phyloP scores from a whole-genome alignment of 768 basidiomycete genomes.

The Myochromella boudieri region DNA sequence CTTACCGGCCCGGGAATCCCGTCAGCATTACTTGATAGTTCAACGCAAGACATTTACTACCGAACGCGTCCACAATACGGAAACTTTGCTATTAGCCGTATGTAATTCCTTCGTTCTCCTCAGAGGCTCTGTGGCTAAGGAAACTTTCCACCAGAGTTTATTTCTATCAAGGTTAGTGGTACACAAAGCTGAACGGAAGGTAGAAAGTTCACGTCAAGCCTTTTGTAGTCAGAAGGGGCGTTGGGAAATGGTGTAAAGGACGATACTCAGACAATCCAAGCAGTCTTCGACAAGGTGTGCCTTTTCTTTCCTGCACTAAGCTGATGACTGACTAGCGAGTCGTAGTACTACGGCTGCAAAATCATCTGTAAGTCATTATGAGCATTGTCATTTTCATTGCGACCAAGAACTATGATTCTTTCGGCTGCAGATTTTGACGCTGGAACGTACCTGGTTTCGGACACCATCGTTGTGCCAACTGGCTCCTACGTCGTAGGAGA shows the following conservation, averaged over 20 bases:
- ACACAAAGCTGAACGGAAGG: no score
- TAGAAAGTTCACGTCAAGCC: no score
- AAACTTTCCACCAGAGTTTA: slow-evolving; percentile 66
- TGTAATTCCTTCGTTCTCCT: no score
- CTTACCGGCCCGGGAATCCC: slow-evolving; percentile 56
- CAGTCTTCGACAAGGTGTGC: slow-evolving; percentile 54
- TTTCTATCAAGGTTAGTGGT: slow-evolving; percentile 68
- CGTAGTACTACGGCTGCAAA: slow-evolving; percentile 67
- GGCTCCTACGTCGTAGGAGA: slow-evolving; percentile 61
- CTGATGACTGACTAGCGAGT: background rate
- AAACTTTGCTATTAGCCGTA: no score
- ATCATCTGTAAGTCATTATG: no score
- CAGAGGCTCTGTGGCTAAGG: no score
- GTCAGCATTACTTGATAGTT: slow-evolving; percentile 49
- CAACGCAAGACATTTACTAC: slow-evolving; percentile 62
- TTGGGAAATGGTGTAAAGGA: slow-evolving; percentile 73
- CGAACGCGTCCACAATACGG: slow-evolving; percentile 68
- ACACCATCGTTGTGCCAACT: slow-evolving; percentile 53
- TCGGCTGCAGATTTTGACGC: slow-evolving; percentile 84
- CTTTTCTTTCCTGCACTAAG: background rate
- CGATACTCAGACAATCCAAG: slow-evolving; percentile 71
- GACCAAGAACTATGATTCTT: no score
- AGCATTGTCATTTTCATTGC: no score
- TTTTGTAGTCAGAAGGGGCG: no score
- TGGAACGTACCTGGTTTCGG: slow-evolving; percentile 53